A percentile compares a stretch with the other conserved stretches of the same genome.
phyloP scores from a whole-genome alignment of 2,329 filamentous ascomycete genomes.

The Fonsecaea pugnacius region DNA sequence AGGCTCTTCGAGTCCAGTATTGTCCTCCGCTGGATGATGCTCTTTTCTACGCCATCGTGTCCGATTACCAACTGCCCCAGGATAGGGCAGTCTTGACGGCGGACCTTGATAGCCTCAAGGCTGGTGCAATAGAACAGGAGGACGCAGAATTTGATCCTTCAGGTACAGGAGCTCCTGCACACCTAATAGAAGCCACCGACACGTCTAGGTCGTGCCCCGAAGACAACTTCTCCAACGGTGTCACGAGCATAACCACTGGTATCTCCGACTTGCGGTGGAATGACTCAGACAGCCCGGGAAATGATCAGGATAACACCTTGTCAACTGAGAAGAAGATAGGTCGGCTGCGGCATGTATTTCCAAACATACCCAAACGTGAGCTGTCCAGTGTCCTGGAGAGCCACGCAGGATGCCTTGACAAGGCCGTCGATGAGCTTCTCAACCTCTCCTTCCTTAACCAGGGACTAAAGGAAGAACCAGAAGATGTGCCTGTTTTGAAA shows the following conservation, averaged over 20 bases:
- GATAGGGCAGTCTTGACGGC: constrained; percentile 59
- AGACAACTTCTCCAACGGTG: constrained; percentile 28
- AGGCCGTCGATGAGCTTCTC: constrained; percentile 77
- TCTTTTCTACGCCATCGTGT: constrained; percentile 73
- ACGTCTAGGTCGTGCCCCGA: constrained; percentile 34
- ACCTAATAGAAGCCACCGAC: constrained; percentile 44
- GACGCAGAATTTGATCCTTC: constrained; percentile 33
- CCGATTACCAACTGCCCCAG: constrained; percentile 68
- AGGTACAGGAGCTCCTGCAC: constrained; percentile 29
- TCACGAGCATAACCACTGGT: constrained; percentile 35
- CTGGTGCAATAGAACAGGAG: constrained; percentile 69
- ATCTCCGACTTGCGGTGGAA: constrained; percentile 36
- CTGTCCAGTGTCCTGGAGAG: constrained; percentile 27
- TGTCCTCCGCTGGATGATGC: constrained; percentile 76
- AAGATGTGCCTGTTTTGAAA: constrained; percentile 58
- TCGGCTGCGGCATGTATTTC: constrained; percentile 72
- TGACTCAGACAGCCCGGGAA: constrained; percentile 34
- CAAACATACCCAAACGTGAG: constrained; percentile 56
- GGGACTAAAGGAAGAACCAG: constrained; percentile 57
- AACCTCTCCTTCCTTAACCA: constrained; percentile 78
- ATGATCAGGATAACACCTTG: constrained; percentile 22
- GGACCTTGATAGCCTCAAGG: constrained; percentile 69
- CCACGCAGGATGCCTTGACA: constrained; percentile 67
- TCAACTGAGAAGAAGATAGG: constrained; percentile 63
- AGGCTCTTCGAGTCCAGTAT: constrained; percentile 62